Conservation (phyloP, 768 basidiomycete genomes). For the Boletus subparvulus region DNA sequence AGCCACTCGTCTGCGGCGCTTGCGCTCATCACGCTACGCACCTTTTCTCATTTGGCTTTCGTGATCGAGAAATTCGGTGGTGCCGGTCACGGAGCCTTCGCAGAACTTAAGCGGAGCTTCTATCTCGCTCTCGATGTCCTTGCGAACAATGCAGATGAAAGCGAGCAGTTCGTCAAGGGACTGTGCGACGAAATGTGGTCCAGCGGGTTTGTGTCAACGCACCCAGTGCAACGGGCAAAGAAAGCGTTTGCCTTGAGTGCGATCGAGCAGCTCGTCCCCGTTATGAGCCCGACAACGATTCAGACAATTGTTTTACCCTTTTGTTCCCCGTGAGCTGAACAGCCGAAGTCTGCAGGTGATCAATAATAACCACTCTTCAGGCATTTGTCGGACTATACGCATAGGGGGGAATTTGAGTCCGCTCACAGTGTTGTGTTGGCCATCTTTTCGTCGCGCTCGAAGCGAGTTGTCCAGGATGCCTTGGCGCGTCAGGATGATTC, state of each 20-base stretch:
- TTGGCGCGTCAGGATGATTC: constrained; percentile 8
- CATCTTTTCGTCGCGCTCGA: constrained; percentile 62
- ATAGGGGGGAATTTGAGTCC: constrained; percentile 82
- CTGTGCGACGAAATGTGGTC: constrained; percentile 35
- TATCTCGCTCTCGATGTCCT: constrained; percentile 79
- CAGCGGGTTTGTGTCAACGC: constrained; percentile 21
- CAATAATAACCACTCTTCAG: constrained; percentile 35
- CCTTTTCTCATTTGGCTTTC: constrained; percentile 68
- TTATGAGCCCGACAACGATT: constrained; percentile 53
- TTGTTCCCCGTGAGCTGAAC: constrained; percentile 59
- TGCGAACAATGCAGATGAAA: constrained; percentile 38
- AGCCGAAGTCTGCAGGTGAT: background rate
- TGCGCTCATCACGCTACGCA: constrained; percentile 53
- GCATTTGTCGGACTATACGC: constrained; percentile 52
- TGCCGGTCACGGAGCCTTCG: constrained; percentile 52
- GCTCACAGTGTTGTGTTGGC: constrained; percentile 83
- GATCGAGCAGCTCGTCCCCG: constrained; percentile 75
- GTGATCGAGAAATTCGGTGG: constrained; percentile 82
- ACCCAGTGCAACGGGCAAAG: constrained; percentile 35
- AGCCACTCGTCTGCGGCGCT: constrained; percentile 45
- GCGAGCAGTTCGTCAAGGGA: constrained; percentile 39
- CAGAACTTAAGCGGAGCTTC: constrained; percentile 71
- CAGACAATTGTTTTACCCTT: constrained; percentile 56
- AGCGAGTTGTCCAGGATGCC: constrained; percentile 26
- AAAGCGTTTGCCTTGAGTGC: constrained; percentile 68